These are phyloP conservation scores for Cicer judaicum DNA, from an alignment of 306 rosid species.

Conservation along the genomic window DNA sequence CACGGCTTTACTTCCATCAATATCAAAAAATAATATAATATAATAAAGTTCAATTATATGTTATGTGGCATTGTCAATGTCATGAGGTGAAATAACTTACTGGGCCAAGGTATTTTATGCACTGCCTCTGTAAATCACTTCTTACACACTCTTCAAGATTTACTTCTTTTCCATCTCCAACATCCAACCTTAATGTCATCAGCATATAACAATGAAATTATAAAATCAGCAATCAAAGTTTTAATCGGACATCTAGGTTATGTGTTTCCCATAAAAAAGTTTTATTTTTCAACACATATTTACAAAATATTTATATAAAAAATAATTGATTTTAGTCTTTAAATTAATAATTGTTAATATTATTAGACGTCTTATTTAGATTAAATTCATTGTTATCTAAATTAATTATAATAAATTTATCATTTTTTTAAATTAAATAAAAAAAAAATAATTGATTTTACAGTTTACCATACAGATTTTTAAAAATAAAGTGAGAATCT, in stretches of 20 bases:
- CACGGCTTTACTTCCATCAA: neutral
- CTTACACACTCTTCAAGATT: slow-evolving; percentile 67
- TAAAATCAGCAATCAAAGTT: slow-evolving; percentile 9
- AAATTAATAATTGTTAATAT: no score
- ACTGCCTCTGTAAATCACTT: slow-evolving; percentile 60
- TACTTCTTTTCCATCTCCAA: slow-evolving; percentile 86
- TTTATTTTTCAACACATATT: neutral
- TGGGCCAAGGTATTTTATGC: slow-evolving; percentile 82
- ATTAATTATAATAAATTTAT: no score
- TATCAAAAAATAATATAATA: slow-evolving; percentile 8
- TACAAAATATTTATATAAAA: neutral
- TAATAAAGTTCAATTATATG: slow-evolving; percentile 2
- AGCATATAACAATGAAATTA: slow-evolving; percentile 23
- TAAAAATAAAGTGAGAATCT: no score
- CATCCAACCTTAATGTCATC: slow-evolving; percentile 76
- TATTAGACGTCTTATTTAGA: no score
- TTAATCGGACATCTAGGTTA: neutral
- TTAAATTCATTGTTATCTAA: no score
- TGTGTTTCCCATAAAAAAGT: neutral
- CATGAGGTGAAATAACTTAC: slow-evolving; percentile 53
- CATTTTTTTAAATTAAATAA: no score
- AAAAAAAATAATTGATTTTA: no score
- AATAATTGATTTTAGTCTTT: no score
- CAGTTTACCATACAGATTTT: no score
- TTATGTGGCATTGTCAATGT: neutral